Evolutionary conservation across 305 asterid species (phyloP).

Genomic region (Rubia peregrina): DNA sequence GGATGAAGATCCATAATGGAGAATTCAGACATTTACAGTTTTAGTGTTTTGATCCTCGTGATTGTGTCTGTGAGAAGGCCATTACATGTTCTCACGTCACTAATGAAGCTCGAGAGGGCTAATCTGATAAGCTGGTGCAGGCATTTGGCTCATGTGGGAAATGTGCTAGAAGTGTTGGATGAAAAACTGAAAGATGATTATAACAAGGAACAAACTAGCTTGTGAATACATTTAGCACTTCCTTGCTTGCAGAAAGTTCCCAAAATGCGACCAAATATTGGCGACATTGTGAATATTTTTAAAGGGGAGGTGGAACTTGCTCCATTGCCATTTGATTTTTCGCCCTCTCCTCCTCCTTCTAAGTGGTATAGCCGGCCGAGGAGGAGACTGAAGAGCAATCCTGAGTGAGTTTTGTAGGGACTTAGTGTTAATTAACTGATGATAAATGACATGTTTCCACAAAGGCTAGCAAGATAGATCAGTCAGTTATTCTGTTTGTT

Average conservation of each 20-base stretch:
- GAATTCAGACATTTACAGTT: conserved; percentile 75
- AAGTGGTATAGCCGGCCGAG: conserved; percentile 43
- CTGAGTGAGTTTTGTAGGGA: conserved; percentile 24
- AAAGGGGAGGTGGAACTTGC: conserved; percentile 73
- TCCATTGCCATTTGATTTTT: conserved; percentile 61
- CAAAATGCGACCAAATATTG: conserved; percentile 68
- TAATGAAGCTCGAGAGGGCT: conserved; percentile 84
- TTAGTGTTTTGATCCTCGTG: conserved; percentile 80
- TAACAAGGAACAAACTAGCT: conserved; percentile 51
- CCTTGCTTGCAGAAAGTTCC: conserved; percentile 82
- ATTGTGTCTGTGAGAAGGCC: conserved; percentile 83
- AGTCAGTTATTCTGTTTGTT: not conserved
- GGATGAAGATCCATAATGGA: conserved; percentile 70
- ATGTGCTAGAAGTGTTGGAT: conserved; percentile 64
- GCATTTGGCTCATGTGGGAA: conserved; percentile 63
- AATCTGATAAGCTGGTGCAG: conserved; percentile 78
- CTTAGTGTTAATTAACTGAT: conserved; percentile 7
- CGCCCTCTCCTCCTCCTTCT: conserved; percentile 74
- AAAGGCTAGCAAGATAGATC: too few relatives aligned
- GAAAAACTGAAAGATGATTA: conserved; percentile 50
- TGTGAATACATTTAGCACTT: conserved; percentile 81
- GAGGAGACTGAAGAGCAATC: conserved; percentile 35
- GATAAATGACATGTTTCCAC: too few relatives aligned
- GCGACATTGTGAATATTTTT: conserved; percentile 64
- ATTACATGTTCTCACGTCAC: conserved; percentile 75